phyloP scores from a whole-genome alignment of 2,329 filamentous ascomycete genomes.

The Epichloe sp. region DNA sequence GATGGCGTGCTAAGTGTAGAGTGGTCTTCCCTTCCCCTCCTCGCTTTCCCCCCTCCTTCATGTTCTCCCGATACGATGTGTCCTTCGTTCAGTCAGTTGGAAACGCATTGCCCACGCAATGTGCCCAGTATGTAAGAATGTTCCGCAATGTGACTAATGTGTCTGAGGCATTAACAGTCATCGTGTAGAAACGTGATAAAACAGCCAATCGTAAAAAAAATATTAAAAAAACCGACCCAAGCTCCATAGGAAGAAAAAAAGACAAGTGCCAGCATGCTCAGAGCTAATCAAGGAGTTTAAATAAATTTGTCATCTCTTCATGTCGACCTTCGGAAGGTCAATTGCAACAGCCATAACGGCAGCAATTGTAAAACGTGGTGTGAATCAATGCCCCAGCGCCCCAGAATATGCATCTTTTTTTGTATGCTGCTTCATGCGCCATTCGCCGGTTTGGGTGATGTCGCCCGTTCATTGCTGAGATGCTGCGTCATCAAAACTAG shows the following conservation, averaged over 20 bases:
- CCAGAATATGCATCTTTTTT: slow-evolving; percentile 24
- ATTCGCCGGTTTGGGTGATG: slow-evolving; percentile 24
- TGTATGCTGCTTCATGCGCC: slow-evolving; percentile 18
- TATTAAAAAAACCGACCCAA: background rate
- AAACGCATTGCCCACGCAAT: background rate
- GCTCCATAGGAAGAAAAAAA: background rate
- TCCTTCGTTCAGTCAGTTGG: background rate
- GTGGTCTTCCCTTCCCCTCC: background rate
- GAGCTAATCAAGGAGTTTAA: background rate
- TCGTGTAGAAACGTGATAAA: background rate
- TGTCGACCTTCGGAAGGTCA: slow-evolving; percentile 6
- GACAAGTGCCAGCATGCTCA: slow-evolving; percentile 1
- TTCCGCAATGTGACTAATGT: background rate
- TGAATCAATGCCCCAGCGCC: slow-evolving; percentile 21
- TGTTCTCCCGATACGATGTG: background rate
- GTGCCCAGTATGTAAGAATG: background rate
- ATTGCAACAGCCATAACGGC: slow-evolving; percentile 6
- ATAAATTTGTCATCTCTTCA: slow-evolving; percentile 3
- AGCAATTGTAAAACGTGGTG: slow-evolving; percentile 19
- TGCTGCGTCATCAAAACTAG: slow-evolving; percentile 19
- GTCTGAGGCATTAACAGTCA: background rate
- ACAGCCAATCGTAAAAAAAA: background rate
- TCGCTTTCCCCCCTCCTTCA: background rate
- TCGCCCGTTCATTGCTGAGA: slow-evolving; percentile 20
- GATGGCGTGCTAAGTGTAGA: no score